Conservation (phyloP, 805 yeast genomes). For the Lipomyces anomalus region DNA sequence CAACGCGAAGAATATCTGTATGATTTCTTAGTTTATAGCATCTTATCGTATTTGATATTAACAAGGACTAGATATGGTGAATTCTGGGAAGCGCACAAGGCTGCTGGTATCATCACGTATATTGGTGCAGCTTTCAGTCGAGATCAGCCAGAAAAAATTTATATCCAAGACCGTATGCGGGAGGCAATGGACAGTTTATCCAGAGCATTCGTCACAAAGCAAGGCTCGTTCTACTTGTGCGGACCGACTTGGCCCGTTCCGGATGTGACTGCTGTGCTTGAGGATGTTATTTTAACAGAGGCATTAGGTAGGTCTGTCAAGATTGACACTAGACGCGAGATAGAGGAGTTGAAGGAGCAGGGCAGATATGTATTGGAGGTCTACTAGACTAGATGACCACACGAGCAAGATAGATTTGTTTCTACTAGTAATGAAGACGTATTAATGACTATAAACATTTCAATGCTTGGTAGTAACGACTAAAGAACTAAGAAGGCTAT, state of each 20-base stretch:
- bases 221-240: conserved; percentile 91
- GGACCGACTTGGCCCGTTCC: conserved; percentile 99
- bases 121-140: conserved; percentile 98
- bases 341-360: conserved; percentile 88
- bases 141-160: conserved; percentile 91
- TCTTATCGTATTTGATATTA: background rate
- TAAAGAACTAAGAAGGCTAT: no score
- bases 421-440: background rate
- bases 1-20: conserved; percentile 82
- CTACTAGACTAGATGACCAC: conserved; percentile 44
- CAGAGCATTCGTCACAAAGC: conserved; percentile 67
- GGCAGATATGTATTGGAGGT: conserved; percentile 92
- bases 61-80: conserved; percentile 59
- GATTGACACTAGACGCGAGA: conserved; percentile 68
- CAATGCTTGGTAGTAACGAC: no score
- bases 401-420: background rate
- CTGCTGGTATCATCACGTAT: conserved; percentile 86
- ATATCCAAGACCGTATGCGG: conserved; percentile 89
- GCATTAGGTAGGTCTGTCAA: conserved; percentile 61
- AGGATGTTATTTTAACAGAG: conserved; percentile 68
- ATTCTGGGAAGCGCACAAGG: conserved; percentile 92
- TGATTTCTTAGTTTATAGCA: background rate
- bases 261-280: conserved; percentile 83
- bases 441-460: no score
- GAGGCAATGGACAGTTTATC: conserved; percentile 67